phyloP scores from a whole-genome alignment of 768 basidiomycete species.

The Wakefieldia striispora region DNA sequence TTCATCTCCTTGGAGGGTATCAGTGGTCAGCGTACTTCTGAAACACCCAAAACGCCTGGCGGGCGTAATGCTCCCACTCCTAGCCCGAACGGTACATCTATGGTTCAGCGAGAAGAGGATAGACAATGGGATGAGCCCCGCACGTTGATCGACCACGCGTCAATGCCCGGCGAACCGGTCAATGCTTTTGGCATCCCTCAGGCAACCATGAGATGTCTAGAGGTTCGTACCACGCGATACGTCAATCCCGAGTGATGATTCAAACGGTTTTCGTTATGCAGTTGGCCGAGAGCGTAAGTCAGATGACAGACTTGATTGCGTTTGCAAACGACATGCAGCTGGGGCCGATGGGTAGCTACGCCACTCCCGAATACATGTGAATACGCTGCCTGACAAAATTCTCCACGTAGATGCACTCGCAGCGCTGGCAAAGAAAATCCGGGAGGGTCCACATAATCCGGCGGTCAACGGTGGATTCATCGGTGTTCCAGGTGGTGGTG shows the following conservation, averaged over 20 bases:
- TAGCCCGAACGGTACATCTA: constrained; percentile 28
- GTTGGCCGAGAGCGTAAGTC: constrained; percentile 79
- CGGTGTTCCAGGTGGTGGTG: constrained; percentile 17
- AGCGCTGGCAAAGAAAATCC: constrained; percentile 39
- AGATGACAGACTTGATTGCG: constrained; percentile 75
- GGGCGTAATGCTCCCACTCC: constrained; percentile 34
- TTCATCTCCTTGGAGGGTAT: constrained; percentile 67
- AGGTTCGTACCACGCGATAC: constrained; percentile 43
- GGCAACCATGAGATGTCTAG: constrained; percentile 85
- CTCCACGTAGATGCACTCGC: constrained; percentile 43
- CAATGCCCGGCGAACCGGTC: constrained; percentile 80
- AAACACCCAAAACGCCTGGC: constrained; percentile 40
- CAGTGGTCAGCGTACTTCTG: constrained; percentile 44
- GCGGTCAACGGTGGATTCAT: constrained; percentile 19
- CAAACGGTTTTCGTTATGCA: constrained; percentile 25
- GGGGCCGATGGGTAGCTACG: constrained; percentile 65
- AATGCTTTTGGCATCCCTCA: constrained; percentile 89
- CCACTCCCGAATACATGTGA: constrained; percentile 25
- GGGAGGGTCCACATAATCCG: constrained; percentile 25
- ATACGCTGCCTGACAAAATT: constrained; percentile 21
- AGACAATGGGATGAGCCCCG: constrained; percentile 68
- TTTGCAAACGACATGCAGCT: constrained; percentile 53
- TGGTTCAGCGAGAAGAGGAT: constrained; percentile 45
- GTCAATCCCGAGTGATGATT: constrained; percentile 1
- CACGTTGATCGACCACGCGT: constrained; percentile 54